These are phyloP conservation scores for Anaeromyces robustus DNA, from an alignment of 192 early-diverging fungal species.

Conservation along the genomic window DNA sequence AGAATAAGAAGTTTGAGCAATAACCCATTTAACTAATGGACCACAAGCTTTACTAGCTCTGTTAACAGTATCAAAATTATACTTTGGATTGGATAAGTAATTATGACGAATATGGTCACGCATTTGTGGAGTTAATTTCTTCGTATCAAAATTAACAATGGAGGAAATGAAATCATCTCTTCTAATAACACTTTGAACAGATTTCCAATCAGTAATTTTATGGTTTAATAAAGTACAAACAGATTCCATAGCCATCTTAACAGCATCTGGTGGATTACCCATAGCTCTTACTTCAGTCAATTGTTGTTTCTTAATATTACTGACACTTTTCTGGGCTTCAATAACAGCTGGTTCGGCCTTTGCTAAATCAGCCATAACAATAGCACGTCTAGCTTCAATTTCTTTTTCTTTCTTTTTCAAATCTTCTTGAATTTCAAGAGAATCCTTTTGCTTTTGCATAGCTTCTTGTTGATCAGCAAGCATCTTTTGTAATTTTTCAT, in stretches of 20 bases:
- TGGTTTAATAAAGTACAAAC: conserved; percentile 90
- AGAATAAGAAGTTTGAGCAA: conserved; percentile 86
- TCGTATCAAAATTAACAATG: conserved; percentile 93
- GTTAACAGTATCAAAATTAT: conserved; percentile 90
- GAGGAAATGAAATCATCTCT: conserved; percentile 93
- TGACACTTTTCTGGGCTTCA: conserved; percentile 88
- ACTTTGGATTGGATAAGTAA: conserved; percentile 72
- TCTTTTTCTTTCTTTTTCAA: conserved; percentile 55
- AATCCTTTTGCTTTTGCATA: conserved; percentile 70
- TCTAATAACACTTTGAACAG: conserved; percentile 73
- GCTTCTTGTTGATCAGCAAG: conserved; percentile 87
- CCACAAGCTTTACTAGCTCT: conserved; percentile 97
- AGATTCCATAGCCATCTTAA: conserved; percentile 93
- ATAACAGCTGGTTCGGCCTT: conserved; percentile 90
- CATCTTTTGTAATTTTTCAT: conserved; percentile 92
- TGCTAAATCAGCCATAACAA: conserved; percentile 81
- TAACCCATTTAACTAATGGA: conserved; percentile 93
- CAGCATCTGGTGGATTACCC: conserved; percentile 89
- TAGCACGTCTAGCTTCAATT: conserved; percentile 59
- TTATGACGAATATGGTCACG: conserved; percentile 64
- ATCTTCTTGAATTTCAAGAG: conserved; percentile 57
- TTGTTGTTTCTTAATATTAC: conserved; percentile 89
- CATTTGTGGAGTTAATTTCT: conserved; percentile 58
- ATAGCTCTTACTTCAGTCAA: conserved; percentile 91
- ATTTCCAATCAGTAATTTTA: conserved; percentile 77